A percentile compares a stretch with the other conserved stretches of the same genome.
These are phyloP conservation scores for Pythium utonaiense DNA, from an alignment of 352 stramenopile species.

Conservation along the genomic window DNA sequence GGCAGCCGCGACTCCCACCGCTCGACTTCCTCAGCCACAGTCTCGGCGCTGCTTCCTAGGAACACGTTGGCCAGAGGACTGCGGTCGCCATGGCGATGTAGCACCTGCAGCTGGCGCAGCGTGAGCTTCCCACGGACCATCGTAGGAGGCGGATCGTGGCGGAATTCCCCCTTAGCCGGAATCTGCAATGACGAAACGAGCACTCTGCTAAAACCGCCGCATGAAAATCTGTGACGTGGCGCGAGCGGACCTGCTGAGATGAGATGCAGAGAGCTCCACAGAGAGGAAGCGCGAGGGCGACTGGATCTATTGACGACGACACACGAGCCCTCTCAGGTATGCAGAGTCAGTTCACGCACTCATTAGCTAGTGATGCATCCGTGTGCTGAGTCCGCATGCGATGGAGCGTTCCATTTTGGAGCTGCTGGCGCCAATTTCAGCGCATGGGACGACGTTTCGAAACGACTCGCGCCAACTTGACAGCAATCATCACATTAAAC, in stretches of 20 bases:
- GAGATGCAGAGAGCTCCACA: neutral
- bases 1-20: slow-evolving; percentile 51
- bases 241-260: neutral
- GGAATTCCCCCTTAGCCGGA: neutral
- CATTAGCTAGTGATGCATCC: too few species aligned
- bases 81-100: slow-evolving; percentile 79
- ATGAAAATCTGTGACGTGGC: neutral
- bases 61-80: slow-evolving; percentile 76
- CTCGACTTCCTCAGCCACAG: slow-evolving; percentile 36
- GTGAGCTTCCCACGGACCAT: slow-evolving; percentile 13
- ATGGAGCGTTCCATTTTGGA: neutral
- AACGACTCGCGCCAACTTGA: slow-evolving; percentile 14
- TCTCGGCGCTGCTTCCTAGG: slow-evolving; percentile 22
- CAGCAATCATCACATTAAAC: neutral
- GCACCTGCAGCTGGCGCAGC: slow-evolving; percentile 72
- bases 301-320: slow-evolving; percentile 1
- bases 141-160: neutral
- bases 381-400: neutral
- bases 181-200: neutral
- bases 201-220: neutral
- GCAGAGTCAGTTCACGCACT: neutral
- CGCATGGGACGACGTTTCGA: slow-evolving; percentile 9
- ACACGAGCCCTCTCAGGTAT: too few species aligned
- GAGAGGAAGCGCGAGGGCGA: too few species aligned
- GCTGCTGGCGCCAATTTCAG: neutral